Conservation (phyloP, 352 stramenopile species). For the Halophytophthora batemanensis region DNA sequence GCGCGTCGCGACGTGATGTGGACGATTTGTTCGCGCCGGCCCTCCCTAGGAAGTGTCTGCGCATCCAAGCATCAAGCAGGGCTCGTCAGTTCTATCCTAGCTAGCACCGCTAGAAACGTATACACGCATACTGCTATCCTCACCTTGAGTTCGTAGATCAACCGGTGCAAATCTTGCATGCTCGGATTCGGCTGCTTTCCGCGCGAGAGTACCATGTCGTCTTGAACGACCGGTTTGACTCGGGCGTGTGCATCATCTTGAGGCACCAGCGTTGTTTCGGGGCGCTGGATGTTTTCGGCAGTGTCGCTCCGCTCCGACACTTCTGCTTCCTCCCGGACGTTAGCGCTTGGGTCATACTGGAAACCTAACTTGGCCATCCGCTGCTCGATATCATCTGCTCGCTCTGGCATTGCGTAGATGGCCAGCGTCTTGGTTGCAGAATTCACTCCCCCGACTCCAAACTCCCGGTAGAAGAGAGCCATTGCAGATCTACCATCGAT, state of each 20-base stretch:
- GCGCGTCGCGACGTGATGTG: conserved; percentile 37
- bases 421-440: neutral
- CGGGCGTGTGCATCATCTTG: too few relatives aligned
- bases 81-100: conserved; percentile 1
- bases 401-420: conserved; percentile 30
- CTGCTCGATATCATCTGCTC: conserved; percentile 39
- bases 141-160: conserved; percentile 75
- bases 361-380: conserved; percentile 47
- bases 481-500: conserved; percentile 5
- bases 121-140: too few relatives aligned
- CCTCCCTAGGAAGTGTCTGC: conserved; percentile 45
- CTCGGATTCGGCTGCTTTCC: conserved; percentile 14
- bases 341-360: conserved; percentile 20
- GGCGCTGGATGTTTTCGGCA: conserved; percentile 5
- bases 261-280: conserved; percentile 12
- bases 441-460: conserved; percentile 18
- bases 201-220: conserved; percentile 21
- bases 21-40: conserved; percentile 42
- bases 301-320: conserved; percentile 1
- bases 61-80: neutral
- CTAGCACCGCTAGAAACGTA: neutral
- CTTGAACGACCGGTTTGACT: too few relatives aligned
- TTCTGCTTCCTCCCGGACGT: neutral
- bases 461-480: conserved; percentile 40
- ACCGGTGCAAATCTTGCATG: conserved; percentile 43